A percentile compares a stretch with the other conserved stretches of the same genome.
phyloP scores from a whole-genome alignment of 768 basidiomycete genomes.

The Rhizopogon vesiculosus region DNA sequence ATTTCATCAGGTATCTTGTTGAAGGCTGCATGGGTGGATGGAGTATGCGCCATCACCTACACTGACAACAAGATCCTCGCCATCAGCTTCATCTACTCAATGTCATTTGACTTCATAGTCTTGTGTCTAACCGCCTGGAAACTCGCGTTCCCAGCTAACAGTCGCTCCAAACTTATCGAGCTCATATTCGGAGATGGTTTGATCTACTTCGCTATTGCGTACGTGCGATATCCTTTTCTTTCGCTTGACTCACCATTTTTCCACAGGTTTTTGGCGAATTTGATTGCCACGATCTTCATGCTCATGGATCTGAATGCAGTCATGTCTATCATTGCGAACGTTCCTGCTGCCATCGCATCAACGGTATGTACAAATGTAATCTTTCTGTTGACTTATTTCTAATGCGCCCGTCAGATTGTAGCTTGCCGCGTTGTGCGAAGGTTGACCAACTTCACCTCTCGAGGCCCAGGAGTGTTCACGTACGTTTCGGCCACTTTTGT shows the following conservation, averaged over 20 bases:
- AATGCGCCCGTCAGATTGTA: constrained; percentile 47
- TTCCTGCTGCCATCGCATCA: constrained; percentile 65
- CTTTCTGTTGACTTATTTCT: background rate
- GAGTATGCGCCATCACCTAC: constrained; percentile 52
- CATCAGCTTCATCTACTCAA: constrained; percentile 67
- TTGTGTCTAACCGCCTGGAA: constrained; percentile 59
- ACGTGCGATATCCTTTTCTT: constrained; percentile 20
- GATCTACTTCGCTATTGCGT: constrained; percentile 72
- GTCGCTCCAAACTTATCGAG: constrained; percentile 52
- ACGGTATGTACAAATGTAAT: constrained; percentile 38
- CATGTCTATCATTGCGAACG: constrained; percentile 71
- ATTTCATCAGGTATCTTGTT: constrained; percentile 46
- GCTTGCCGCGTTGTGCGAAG: constrained; percentile 61
- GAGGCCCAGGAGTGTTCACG: constrained; percentile 47
- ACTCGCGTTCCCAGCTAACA: constrained; percentile 41
- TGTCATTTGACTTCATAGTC: constrained; percentile 66
- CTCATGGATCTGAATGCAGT: constrained; percentile 64
- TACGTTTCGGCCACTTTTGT: constrained; percentile 27
- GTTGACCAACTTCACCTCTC: constrained; percentile 50
- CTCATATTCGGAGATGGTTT: constrained; percentile 71
- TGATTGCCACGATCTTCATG: constrained; percentile 61
- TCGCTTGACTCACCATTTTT: constrained; percentile 3
- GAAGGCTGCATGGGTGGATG: constrained; percentile 49
- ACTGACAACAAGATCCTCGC: constrained; percentile 60
- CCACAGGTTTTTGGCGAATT: constrained; percentile 61